Base-by-base conservation (phyloP, 2,329 filamentous ascomycete species). In the Cordyceps javanica region DNA sequence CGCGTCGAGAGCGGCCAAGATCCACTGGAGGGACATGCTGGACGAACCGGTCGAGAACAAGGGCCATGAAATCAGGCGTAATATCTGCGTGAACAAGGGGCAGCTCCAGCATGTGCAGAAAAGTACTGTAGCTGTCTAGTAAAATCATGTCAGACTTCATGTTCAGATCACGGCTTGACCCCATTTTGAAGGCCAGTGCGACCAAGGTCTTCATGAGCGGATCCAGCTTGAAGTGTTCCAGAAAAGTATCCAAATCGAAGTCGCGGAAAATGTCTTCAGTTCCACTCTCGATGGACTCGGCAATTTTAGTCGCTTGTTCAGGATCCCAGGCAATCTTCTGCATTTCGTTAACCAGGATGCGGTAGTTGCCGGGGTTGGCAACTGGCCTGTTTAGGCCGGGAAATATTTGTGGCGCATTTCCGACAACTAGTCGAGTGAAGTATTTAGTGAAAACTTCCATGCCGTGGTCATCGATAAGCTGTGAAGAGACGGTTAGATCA, bases 371-470 rank as follows among this genome's bases (percentile, higher is more conserved):
- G 55, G 88, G 80, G 72, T 88, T 89, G 63, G 90, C 82, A 63
- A 85, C 82, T 57, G 84, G 82, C 73, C 91, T 83, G 66, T 84
- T 89, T 56, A 87, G 79, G 62, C 88, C 86, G 53, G 91, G 87
- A 70, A 97, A 97, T 71, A 99, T 94, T 68, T 94, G 88, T 62
- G 87, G 79, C 67, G 92, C 91, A 85, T 97, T 97, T 75, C 88
- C 87, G 74, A 88, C 89, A 69, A 99, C 85, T 71, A 97, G 81
- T 74, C 93, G 90, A 73, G 91, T 87, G 75, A 99, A 96, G 74
- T 94, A 97, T 79, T 92, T 95, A 60, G 90, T 87, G 73, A 92
- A 97, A 70, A 97, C 91, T 81, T 99, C 95, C 93, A 99, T 99
- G 70, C 92, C 92, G 91, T 96, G 88, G 68, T 93, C 92, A 84